These are phyloP conservation scores for Epichloe scottii DNA, from an alignment of 2,329 filamentous ascomycete genomes.

Conservation along the genomic window DNA sequence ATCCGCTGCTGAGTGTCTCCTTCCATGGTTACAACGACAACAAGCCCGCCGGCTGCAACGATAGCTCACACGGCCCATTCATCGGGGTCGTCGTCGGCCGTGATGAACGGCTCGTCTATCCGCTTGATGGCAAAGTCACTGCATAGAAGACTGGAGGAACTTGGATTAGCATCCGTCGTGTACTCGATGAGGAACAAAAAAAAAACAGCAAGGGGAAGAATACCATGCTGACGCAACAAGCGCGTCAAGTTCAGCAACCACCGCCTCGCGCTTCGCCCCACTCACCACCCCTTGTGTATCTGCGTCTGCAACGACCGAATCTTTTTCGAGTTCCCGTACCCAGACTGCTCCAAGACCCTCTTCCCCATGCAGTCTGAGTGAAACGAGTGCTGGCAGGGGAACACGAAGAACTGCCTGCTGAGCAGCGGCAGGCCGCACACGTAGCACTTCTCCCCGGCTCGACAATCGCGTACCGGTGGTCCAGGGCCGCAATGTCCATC, in stretches of 20 bases:
- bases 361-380: constrained; percentile 88
- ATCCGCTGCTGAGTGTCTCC: too few relatives aligned
- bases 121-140: constrained; percentile 90
- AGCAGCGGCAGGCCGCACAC: constrained; percentile 75
- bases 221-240: constrained; percentile 83
- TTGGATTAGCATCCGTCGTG: constrained; percentile 2
- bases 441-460: constrained; percentile 90
- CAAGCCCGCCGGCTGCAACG: too few relatives aligned
- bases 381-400: constrained; percentile 95
- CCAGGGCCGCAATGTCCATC: constrained; percentile 72
- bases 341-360: constrained; percentile 72
- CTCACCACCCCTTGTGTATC: constrained; percentile 61
- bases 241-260: constrained; percentile 82
- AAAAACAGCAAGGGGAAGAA: constrained; percentile 15
- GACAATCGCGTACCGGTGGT: constrained; percentile 87
- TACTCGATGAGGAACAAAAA: neutral
- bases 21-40: too few relatives aligned
- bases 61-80: constrained; percentile 59
- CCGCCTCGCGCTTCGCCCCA: constrained; percentile 62
- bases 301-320: constrained; percentile 79
- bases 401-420: constrained; percentile 91
- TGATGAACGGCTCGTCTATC: constrained; percentile 87
- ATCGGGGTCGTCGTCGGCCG: constrained; percentile 54
- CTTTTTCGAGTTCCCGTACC: constrained; percentile 59
- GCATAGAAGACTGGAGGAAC: constrained; percentile 62